phyloP scores from a whole-genome alignment of 148 eudicot genomes.

The Silene uniflora region DNA sequence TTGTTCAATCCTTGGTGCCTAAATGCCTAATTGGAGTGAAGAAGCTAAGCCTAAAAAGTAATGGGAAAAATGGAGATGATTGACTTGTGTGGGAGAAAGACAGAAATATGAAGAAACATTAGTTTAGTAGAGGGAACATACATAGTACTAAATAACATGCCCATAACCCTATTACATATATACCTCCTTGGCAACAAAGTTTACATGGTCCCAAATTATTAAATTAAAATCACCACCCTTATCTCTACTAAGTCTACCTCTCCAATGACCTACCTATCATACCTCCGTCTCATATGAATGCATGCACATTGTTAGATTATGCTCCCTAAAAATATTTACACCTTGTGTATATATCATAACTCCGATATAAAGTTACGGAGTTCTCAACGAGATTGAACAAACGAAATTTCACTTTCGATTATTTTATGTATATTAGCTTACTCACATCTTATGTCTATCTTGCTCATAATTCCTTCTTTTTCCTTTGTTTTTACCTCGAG shows the following conservation, averaged over 20 bases:
- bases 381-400: no score
- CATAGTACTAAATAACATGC: conserved; percentile 15
- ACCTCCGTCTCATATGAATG: no score
- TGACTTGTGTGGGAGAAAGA: conserved; percentile 29
- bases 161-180: background rate
- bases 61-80: conserved; percentile 22
- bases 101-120: background rate
- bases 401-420: background rate
- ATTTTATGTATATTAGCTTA: background rate
- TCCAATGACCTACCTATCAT: no score
- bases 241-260: background rate
- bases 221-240: conserved; percentile 3
- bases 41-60: conserved; percentile 26
- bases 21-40: conserved; percentile 27
- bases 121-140: no score
- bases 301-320: background rate
- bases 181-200: conserved; percentile 10
- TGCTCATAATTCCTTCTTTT: background rate
- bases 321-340: no score
- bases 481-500: no score
- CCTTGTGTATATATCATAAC: no score
- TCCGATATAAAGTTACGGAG: no score
- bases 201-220: background rate
- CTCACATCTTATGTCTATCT: background rate
- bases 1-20: no score